Evolutionary conservation across 805 yeast genomes (phyloP).

Genomic region (Candida oleophila): DNA sequence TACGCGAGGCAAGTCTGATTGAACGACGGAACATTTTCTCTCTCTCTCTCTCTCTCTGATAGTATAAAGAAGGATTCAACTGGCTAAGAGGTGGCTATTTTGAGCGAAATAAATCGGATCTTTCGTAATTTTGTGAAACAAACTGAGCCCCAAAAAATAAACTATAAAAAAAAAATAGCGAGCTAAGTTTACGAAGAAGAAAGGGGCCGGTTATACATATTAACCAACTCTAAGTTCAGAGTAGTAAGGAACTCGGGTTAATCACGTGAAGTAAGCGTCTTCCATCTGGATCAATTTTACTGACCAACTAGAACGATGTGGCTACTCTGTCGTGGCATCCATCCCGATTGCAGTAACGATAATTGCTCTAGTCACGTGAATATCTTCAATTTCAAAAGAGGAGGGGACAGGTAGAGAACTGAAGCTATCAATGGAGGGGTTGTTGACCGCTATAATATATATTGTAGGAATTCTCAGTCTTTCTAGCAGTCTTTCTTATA

Average conservation of each 20-base stretch:
- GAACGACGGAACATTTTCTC: background rate
- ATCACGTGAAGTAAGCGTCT: too few species aligned
- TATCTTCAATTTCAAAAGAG: background rate
- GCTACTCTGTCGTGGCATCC: too few species aligned
- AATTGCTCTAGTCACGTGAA: background rate
- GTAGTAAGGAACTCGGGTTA: too few species aligned
- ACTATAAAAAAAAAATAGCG: background rate
- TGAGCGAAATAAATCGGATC: background rate
- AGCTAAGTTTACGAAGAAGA: background rate
- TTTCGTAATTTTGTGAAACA: background rate
- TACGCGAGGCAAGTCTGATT: background rate
- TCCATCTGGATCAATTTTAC: too few species aligned
- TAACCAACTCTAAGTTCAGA: too few species aligned
- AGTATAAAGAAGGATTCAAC: background rate
- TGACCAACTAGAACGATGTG: too few species aligned
- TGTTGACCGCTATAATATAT: too few species aligned
- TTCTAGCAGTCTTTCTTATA: background rate
- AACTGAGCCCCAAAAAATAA: background rate
- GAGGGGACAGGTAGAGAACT: too few species aligned
- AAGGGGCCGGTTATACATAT: too few species aligned
- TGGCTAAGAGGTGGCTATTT: background rate
- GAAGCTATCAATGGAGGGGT: too few species aligned
- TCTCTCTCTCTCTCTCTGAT: background rate
- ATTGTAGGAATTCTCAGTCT: too few species aligned
- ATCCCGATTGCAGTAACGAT: too few species aligned